Evolutionary conservation across 2,329 filamentous ascomycete species (phyloP), one percentile per base, ranked within the genome.

Genomic region (Emydomyces testavorans): DNA sequence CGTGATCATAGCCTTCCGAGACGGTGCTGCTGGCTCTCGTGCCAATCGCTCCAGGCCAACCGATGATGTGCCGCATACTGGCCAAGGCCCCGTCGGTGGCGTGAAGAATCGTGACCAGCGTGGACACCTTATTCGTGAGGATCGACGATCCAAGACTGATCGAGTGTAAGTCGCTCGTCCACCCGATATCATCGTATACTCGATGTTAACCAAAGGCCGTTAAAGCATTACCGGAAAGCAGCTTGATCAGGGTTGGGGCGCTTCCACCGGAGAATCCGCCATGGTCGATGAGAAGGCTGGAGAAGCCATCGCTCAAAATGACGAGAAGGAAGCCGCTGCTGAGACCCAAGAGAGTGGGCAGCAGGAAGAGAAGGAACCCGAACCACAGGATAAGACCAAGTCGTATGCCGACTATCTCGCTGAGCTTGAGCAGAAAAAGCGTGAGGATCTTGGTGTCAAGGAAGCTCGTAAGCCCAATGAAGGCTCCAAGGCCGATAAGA

Each of bases 381-480:
- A 86, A 71, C 75, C 79, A 42, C 82, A 88, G 71, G 85, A 93
- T 69, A 93, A 92, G 79, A 79, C 77, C 73, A 83, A 94, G 74
- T 92, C 88, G 48, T 94, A 89, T 72, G 73, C 78, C 62, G 85
- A 92, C 58, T 98, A 94, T 75, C 79, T 93, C 46, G 85, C 81
- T 64, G 79, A 85, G 66, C 75, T 75, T 64, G 78, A 78, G 50
- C 77, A 80, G 68, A 90, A 89, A 79, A 89, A 87, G 74, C 71
- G 79, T 56, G 77, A 78, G 56, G 76, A 74, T 59, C 69, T 75
- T 55, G 78, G 77, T 59, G 69, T 72, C 58, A 76, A 82, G 61
- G 78, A 85, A 62, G 76, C 87, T 64, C 90, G 92, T 73, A 81
- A 88, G 75, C 74, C 90, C 69, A 95, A 96, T 76, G 89, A 95